Evolutionary conservation across 495 filamentous ascomycete species (phyloP), one percentile per base, ranked within the genome.

Genomic region (Terfezia boudieri): DNA sequence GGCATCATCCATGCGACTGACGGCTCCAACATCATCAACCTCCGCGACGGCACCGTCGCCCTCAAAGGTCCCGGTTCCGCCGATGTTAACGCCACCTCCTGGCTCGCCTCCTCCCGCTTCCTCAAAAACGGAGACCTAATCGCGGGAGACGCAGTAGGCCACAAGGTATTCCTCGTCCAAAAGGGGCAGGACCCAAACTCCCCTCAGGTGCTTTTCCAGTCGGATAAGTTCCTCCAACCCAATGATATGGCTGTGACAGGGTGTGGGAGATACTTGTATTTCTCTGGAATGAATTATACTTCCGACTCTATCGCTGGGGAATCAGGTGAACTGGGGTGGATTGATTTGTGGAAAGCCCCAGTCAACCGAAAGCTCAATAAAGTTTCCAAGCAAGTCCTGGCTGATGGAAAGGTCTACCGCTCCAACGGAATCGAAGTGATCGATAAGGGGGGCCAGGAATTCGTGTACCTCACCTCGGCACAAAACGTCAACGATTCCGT

Each of bases 221-320:
- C 14, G 14, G 17, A 46, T 14, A 20, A 46, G 14, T 46, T 46
- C 41, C 41, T 46, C 41, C 58, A 61, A 37, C 59, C 59, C 4
- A 61, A 57, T 26, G 58, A 51, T 50, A 53, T 61, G 14, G 51
- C 59, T 12, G 36, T 61, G 2, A 43, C 51, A 17, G 35, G 36
- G 2, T 17, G 51, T 26, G 59, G 59, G 20, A 46, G 22, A 5
- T 16, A 51, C 36, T 2, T 61, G 12, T 61, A 61, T 26, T 50
- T 61, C 50, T 53, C 54, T 9, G 59, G 59, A 9, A 59, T 59
- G 48, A 59, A 57, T 36, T 57, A 53, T 36, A 50, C 54, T 12
- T 36, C 50, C 17, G 57, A 52, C 37, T 50, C 48, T 3, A 8
- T 5, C 9, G 36, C 56, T 2, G 59, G 59, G 8, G 46, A 54